Percentiles rank a stretch among this genome's conserved stretches.
Evolutionary conservation across 371 early-diverging fungal genomes (phyloP).

Genomic region (Mortierella polycephala): DNA sequence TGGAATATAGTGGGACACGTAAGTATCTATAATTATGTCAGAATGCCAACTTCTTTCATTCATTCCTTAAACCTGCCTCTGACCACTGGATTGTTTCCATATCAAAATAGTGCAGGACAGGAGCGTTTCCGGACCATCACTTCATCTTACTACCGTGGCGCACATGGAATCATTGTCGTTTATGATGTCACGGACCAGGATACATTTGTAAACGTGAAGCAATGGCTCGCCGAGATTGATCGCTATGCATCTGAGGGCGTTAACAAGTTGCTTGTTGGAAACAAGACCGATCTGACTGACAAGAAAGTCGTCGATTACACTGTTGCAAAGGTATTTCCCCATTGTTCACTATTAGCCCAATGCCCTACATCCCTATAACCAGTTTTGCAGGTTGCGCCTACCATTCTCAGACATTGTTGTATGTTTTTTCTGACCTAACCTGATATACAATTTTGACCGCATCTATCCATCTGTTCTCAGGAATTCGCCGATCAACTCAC

Average conservation of each 20-base stretch:
- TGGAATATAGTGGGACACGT: slow-evolving; percentile 8
- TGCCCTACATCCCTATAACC: too few relatives aligned
- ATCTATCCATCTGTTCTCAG: slow-evolving; percentile 58
- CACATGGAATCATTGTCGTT: slow-evolving; percentile 98
- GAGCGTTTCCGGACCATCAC: slow-evolving; percentile 99
- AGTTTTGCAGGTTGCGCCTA: too few relatives aligned
- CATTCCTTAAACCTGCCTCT: too few relatives aligned
- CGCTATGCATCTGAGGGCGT: slow-evolving; percentile 91
- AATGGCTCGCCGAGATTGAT: slow-evolving; percentile 98
- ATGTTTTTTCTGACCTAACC: too few relatives aligned
- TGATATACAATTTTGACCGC: not conserved
- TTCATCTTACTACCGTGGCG: slow-evolving; percentile 98
- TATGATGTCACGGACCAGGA: slow-evolving; percentile 98
- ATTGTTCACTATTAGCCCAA: slow-evolving; percentile 1
- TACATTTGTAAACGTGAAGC: slow-evolving; percentile 88
- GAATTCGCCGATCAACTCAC: slow-evolving; percentile 87
- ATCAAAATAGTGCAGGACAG: slow-evolving; percentile 95
- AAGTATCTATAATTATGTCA: not conserved
- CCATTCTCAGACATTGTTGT: too few relatives aligned
- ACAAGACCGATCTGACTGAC: slow-evolving; percentile 97
- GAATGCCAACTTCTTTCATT: too few relatives aligned
- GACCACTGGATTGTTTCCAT: too few relatives aligned
- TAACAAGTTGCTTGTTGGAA: slow-evolving; percentile 97
- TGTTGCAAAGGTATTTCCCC: slow-evolving; percentile 66
- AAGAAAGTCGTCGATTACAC: slow-evolving; percentile 84